phyloP scores from a whole-genome alignment of 1,284 basidiomycete genomes.

The Retiboletus fuscus region DNA sequence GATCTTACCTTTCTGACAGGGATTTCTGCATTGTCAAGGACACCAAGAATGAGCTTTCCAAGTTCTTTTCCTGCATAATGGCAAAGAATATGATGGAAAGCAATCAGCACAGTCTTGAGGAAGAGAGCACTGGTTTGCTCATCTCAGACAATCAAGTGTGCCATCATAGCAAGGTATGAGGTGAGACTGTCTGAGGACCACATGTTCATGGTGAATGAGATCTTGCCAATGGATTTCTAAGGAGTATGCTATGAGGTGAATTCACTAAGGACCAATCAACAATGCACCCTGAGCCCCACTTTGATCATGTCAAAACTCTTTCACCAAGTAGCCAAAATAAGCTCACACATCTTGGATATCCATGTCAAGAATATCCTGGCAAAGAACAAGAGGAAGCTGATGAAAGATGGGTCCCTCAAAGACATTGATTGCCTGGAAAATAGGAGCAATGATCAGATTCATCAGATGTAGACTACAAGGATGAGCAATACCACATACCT shows the following conservation, averaged over 20 bases:
- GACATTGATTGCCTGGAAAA: background rate
- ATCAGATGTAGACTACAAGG: too few species aligned
- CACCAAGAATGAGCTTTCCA: background rate
- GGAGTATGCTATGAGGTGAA: background rate
- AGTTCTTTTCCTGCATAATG: background rate
- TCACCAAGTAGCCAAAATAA: background rate
- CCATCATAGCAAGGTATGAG: background rate
- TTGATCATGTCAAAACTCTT: background rate
- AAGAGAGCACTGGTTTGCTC: background rate
- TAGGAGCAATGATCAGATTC: background rate
- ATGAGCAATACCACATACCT: background rate
- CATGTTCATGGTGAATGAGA: background rate
- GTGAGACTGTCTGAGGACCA: background rate
- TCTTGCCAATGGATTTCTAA: background rate
- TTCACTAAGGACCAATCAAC: background rate
- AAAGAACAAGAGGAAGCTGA: background rate
- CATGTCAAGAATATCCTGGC: background rate
- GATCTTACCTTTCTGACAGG: background rate
- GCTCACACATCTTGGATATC: background rate
- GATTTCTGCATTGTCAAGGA: background rate
- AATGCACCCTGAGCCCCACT: background rate
- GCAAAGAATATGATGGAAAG: background rate
- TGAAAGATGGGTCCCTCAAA: background rate
- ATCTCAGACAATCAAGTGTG: background rate
- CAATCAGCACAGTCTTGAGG: background rate